Evolutionary conservation across 345 rosid genomes (phyloP), one percentile per base, ranked within the genome.

Genomic region (Salix purpurea): DNA sequence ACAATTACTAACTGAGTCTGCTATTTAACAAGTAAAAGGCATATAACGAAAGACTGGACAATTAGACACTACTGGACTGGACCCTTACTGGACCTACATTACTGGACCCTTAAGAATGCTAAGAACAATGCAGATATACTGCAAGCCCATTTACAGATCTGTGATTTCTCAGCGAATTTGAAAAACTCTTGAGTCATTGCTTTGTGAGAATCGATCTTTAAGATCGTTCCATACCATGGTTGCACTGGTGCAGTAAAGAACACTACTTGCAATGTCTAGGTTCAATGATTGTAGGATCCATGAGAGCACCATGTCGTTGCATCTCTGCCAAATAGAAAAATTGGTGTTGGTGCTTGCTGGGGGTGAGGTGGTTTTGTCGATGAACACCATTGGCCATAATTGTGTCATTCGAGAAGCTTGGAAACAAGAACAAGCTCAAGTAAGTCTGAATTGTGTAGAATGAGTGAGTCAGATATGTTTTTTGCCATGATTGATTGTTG

Each of bases 131-230:
- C n/a, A n/a, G n/a, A n/a, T n/a, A n/a, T n/a, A n/a, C n/a, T n/a
- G n/a, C n/a, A n/a, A n/a, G n/a, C n/a, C n/a, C n/a, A n/a, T n/a
- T n/a, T n/a, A n/a, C n/a, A n/a, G 42, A 14, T 62, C 32, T 2
- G 21, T 2, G 5, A 81, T 73, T 16, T 81, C 75, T 18, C 24
- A 23, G 13, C 64, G 40, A 32, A 78, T 56, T 2, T 56, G 68
- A 28, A 36, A 76, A 18, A 65, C 18, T 4, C 58, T 30, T 0
- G 66, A 21, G 10, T 6, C 39, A 19, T 77, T 77, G 6, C 74
- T 39, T 26, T 69, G 64, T 1, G 39, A 39, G 12, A 70, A 74
- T 30, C 65, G 6, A 14, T 81, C 73, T 10, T 64, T 65, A 5
- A 77, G 48, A 16, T 74, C 21, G 0, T 40, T 36, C 62, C 69